A percentile compares a stretch with the other conserved stretches of the same genome.
Conservation (phyloP, 495 filamentous ascomycete species). For the Hypoxylon rickii region DNA sequence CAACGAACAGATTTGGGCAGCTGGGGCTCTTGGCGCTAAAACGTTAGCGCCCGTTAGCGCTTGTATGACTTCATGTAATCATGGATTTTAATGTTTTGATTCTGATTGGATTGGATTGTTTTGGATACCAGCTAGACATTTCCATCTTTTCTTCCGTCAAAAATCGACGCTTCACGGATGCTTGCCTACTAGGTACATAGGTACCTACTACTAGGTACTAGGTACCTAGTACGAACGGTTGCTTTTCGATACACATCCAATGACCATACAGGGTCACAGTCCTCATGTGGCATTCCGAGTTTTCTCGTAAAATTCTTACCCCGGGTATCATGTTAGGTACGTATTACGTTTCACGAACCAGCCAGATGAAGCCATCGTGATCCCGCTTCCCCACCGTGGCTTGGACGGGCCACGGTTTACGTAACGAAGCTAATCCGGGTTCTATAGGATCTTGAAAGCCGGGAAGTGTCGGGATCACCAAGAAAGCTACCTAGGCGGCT, state of each 20-base stretch:
- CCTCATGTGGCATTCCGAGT: constrained; percentile 12
- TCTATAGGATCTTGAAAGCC: constrained; percentile 11
- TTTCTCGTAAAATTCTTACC: constrained; percentile 13
- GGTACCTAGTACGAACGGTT: too few relatives aligned
- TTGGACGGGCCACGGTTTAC: constrained; percentile 18
- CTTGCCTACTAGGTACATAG: too few relatives aligned
- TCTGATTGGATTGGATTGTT: constrained; percentile 23
- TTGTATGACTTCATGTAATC: constrained; percentile 18
- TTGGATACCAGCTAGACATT: constrained; percentile 1
- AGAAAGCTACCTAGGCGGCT: neutral
- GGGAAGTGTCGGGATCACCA: constrained; percentile 27
- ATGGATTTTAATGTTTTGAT: constrained; percentile 8
- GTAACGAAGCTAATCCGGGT: constrained; percentile 18
- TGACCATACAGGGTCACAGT: neutral
- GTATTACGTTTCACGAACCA: constrained; percentile 19
- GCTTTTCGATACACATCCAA: neutral
- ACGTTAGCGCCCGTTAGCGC: constrained; percentile 10
- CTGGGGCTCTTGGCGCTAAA: constrained; percentile 6
- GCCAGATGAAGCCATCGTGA: constrained; percentile 15
- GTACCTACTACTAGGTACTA: too few relatives aligned
- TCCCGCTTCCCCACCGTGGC: constrained; percentile 21
- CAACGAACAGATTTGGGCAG: constrained; percentile 9
- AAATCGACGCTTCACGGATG: too few relatives aligned
- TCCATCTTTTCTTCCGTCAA: neutral
- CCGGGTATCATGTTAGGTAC: constrained; percentile 9